Base-by-base conservation (phyloP, 2,329 filamentous ascomycete species). In the Hymenoscyphus scutula region DNA sequence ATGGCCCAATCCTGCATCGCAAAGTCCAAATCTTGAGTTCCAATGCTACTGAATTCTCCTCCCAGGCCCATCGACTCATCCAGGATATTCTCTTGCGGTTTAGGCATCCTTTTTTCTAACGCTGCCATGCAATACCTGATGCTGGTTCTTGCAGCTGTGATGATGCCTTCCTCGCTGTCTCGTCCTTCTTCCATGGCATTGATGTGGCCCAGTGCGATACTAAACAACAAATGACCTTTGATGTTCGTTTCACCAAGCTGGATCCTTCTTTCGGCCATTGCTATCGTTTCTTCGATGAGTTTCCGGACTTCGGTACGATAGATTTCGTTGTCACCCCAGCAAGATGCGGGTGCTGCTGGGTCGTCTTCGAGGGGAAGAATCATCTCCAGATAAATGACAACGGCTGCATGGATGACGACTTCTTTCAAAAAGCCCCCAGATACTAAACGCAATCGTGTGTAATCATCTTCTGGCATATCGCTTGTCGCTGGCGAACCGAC, bases 381-480 rank as follows among this genome's bases (percentile, higher is more conserved):
- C 8, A 83, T 74, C 65, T 85, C 82, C 1, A 82, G 69, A 19
- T 73, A 76, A 2, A 84, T 71, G 1, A 77, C 76, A 41, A 80
- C 74, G 1, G 77, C 69, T 2, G 78, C 77, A 61, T 72, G 74
- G 7, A 76, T 68, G 32, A 77, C 64, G 1, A 74, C 76, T 53
- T 80, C 77, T 17, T 74, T 71, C 67, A 80, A 79, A 61, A 78
- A 67, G 0, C 79, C 79, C 0, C 77, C 78, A 2, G 75, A 75
- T 5, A 73, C 67, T 1, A 71, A 65, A 62, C 79, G 71, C 0
- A 82, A 27, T 27, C 54, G 45, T 30, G 60, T n/a, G 59, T 67
- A 53, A 45, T 67, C 56, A 55, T 63, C 38, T 48, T 60, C 34
- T 37, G 34, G 34, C 5, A 37, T 13, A 37, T 37, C 34, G 13